Percentiles rank a stretch among this genome's conserved stretches.
Conservation (phyloP, 2,329 filamentous ascomycete genomes). For the Fusarium sp. region DNA sequence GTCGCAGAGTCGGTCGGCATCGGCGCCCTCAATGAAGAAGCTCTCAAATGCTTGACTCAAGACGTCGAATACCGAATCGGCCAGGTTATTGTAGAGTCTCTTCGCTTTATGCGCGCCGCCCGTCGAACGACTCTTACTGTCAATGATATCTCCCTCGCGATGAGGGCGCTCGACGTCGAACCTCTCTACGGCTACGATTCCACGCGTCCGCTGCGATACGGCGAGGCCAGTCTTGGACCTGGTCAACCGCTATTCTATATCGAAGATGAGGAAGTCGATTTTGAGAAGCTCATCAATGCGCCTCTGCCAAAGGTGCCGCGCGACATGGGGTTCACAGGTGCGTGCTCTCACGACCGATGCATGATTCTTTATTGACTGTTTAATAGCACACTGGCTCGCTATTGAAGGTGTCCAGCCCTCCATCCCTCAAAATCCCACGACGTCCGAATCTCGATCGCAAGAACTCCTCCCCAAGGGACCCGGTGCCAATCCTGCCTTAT, state of each 20-base stretch:
- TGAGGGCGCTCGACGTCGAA: constrained; percentile 90
- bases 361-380: constrained; percentile 25
- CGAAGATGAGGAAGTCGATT: constrained; percentile 98
- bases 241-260: constrained; percentile 97
- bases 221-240: constrained; percentile 92
- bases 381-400: constrained; percentile 90
- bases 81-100: constrained; percentile 91
- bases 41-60: constrained; percentile 86
- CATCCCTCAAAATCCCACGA: constrained; percentile 95
- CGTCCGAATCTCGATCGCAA: constrained; percentile 83
- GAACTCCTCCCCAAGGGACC: constrained; percentile 92
- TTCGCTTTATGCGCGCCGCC: constrained; percentile 95
- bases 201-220: constrained; percentile 87
- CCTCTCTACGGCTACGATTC: constrained; percentile 97
- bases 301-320: constrained; percentile 93
- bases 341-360: constrained; percentile 34
- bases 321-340: constrained; percentile 92
- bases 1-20: constrained; percentile 97
- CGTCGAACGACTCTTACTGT: constrained; percentile 89
- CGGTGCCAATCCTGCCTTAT: constrained; percentile 84
- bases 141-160: constrained; percentile 87
- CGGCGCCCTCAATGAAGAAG: constrained; percentile 82
- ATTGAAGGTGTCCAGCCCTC: constrained; percentile 97
- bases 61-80: constrained; percentile 96
- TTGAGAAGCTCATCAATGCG: constrained; percentile 98